Base-by-base conservation (phyloP, 148 eudicot genomes). In the Fagopyrum esculentum region DNA sequence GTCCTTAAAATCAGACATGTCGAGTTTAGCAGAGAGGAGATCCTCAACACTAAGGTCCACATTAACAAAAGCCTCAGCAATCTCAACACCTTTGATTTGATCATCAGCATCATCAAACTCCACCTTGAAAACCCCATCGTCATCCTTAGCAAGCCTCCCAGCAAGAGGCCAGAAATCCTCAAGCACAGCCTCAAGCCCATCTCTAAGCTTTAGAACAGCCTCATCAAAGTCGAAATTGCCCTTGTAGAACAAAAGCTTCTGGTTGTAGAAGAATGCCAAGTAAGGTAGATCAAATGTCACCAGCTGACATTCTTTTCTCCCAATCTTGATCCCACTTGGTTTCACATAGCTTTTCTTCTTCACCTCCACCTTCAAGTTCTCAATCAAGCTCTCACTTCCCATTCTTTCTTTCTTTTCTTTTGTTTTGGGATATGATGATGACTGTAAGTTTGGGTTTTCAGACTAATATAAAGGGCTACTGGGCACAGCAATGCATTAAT, bases 211-310 rank as follows among this genome's bases (percentile, higher is more conserved):
- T 74, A 77, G 82, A 74, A 87, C 87, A 0, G 73, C 74, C 5
- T 73, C 87, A 69, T 89, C 92, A 63, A 84, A 92, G 6, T 82
- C 81, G 43, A 73, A 26, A 29, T 73, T 83, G 22, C 78, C 89
- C 74, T 89, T 88, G 86, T 92, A 95, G 63, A 95, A 48, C 15
- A 95, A 19, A 69, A 95, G 71, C 79, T 95, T 95, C 56, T 95
- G 99, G 86, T 92, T 95, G 80, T 95, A 95, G 79, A 80, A 95
- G 61, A 95, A 95, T 52, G 92, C 97, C 59, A 95, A 43, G 76
- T 95, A 95, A 10, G 99, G 97, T 6, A 95, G 88, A 80, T 95
- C 99, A 80, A 95, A 95, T 59, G 99, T 95, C 52, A 88, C 84
- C 75, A 95, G 49, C 45, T 92, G 97, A 71, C 93, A 92, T 56